Evolutionary conservation across 306 rosid species (phyloP).

Genomic region (Quercus engelmannii): DNA sequence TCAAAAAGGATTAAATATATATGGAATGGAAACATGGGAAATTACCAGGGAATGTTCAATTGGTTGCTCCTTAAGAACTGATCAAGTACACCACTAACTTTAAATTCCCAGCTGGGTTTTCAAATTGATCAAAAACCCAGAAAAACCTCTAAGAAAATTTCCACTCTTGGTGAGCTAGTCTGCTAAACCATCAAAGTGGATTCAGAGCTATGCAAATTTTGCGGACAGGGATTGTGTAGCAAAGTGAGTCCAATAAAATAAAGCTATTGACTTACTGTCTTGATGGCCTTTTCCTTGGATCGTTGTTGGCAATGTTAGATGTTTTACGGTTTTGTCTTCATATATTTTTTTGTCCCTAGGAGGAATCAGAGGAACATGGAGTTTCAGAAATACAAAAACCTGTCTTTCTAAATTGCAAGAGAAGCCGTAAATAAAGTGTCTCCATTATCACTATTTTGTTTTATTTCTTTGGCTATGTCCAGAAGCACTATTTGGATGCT

Average conservation of each 20-base stretch:
- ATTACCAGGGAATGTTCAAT: conserved; percentile 19
- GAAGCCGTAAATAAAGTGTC: conserved; percentile 7
- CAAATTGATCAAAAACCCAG: too few species aligned
- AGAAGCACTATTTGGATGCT: conserved; percentile 32
- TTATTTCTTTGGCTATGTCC: conserved; percentile 5
- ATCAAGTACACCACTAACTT: neutral
- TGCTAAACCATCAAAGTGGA: conserved; percentile 5
- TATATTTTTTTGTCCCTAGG: conserved; percentile 13
- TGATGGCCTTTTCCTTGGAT: conserved; percentile 1
- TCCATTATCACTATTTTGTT: conserved; percentile 12
- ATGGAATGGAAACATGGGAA: neutral
- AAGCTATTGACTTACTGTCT: neutral
- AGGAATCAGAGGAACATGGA: conserved; percentile 35
- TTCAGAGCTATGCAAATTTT: conserved; percentile 23
- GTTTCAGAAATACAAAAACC: conserved; percentile 24
- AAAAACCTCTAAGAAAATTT: neutral
- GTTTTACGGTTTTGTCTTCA: conserved; percentile 38
- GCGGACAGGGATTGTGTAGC: conserved; percentile 17
- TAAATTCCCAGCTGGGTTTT: neutral
- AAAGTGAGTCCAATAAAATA: neutral
- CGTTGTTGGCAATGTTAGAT: conserved; percentile 13
- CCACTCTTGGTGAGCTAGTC: neutral
- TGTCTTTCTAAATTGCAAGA: conserved; percentile 8
- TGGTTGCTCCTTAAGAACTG: conserved; percentile 14
- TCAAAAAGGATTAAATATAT: neutral